These are phyloP conservation scores for Litsea cubeba DNA, from an alignment of 164 flowering plant genomes.

Conservation along the genomic window DNA sequence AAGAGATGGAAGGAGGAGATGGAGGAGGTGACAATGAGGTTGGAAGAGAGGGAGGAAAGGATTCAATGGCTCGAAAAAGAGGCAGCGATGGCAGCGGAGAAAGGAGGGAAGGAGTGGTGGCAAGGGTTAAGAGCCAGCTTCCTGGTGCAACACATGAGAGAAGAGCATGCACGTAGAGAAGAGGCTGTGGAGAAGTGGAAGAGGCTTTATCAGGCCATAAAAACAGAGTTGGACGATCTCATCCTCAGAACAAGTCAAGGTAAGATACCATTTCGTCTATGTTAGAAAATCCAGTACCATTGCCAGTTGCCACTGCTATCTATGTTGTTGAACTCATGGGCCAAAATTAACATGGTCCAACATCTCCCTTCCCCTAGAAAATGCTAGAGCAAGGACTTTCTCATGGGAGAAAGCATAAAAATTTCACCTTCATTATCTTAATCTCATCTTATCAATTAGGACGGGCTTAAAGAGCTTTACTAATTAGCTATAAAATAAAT, in stretches of 20 bases:
- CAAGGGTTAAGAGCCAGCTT: slow-evolving; percentile 16
- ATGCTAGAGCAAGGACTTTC: too few relatives aligned
- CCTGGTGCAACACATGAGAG: slow-evolving; percentile 44
- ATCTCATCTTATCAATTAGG: too few relatives aligned
- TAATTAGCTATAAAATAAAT: too few relatives aligned
- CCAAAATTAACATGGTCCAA: too few relatives aligned
- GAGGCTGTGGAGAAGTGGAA: slow-evolving; percentile 81
- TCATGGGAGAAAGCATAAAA: too few relatives aligned
- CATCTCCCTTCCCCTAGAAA: too few relatives aligned
- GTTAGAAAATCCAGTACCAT: too few relatives aligned
- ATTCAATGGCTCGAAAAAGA: slow-evolving; percentile 8
- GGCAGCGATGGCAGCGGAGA: slow-evolving; percentile 4
- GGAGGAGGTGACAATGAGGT: not conserved
- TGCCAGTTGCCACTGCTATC: too few relatives aligned
- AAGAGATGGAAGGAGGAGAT: slow-evolving; percentile 14
- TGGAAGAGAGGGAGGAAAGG: slow-evolving; percentile 8
- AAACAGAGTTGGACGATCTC: slow-evolving; percentile 74
- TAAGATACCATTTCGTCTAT: not conserved
- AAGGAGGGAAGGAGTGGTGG: slow-evolving; percentile 22
- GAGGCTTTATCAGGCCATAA: slow-evolving; percentile 67
- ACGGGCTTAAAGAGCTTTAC: too few relatives aligned
- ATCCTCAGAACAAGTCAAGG: slow-evolving; percentile 56
- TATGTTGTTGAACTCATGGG: too few relatives aligned
- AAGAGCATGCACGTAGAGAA: slow-evolving; percentile 51
- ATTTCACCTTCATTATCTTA: too few relatives aligned